Percentiles rank a stretch among this genome's conserved stretches.
Evolutionary conservation across 2,329 filamentous ascomycete genomes (phyloP).

Genomic region (Aspergillus unguis): DNA sequence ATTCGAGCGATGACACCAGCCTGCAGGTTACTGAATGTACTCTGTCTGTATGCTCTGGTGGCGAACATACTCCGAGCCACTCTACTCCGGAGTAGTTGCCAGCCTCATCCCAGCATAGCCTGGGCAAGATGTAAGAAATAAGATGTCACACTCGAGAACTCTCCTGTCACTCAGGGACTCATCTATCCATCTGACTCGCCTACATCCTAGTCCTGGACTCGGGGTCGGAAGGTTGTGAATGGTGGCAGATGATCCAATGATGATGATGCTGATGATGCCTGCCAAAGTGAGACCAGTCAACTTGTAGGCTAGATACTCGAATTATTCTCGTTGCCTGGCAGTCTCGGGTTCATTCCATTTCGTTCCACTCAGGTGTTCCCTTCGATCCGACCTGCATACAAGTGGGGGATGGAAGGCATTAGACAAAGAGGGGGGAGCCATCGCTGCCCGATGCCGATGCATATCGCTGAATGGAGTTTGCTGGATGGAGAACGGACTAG

Average conservation of each 20-base stretch:
- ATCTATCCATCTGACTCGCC: neutral
- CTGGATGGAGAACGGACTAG: neutral
- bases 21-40: too few relatives aligned
- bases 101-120: constrained; percentile 5
- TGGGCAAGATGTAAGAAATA: neutral
- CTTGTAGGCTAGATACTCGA: too few relatives aligned
- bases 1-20: too few relatives aligned
- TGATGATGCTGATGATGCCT: too few relatives aligned
- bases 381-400: too few relatives aligned
- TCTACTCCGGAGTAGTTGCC: neutral
- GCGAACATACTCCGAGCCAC: constrained; percentile 1
- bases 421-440: neutral
- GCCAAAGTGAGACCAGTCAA: too few relatives aligned
- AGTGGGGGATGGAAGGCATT: neutral
- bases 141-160: neutral
- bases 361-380: too few relatives aligned
- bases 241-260: too few relatives aligned
- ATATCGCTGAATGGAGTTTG: neutral
- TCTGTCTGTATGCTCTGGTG: neutral
- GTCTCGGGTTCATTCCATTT: too few relatives aligned
- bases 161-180: neutral
- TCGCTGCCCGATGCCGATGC: neutral
- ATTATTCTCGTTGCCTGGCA: too few relatives aligned
- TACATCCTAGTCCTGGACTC: too few relatives aligned
- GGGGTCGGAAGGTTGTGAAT: too few relatives aligned